Evolutionary conservation across 2,329 filamentous ascomycete genomes (phyloP), one percentile per base, ranked within the genome.

Genomic region (Beauveria caledonica): DNA sequence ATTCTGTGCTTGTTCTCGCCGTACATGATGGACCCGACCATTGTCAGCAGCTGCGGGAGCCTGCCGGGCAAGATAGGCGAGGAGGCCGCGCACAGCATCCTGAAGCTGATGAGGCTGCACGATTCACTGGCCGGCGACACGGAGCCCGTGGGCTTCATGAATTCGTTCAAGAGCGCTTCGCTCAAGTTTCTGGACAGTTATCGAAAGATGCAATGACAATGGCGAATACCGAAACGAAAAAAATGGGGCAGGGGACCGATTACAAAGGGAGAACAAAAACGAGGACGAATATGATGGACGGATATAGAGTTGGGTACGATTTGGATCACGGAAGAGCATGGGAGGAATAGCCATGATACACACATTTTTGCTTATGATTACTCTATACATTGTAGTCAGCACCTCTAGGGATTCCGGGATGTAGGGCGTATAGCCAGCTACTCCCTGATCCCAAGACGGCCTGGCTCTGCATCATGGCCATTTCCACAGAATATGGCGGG

Each of bases 1-100:
- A 60, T 60, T 13, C 27, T 60, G 13, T 39, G 49, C 13, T 15
- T 60, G 23, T 53, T 60, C 4, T 39, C 49, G 5, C 57, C 57
- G 39, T 60, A 36, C 19, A 36, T 53, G n/a, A 53, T 19, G 19
- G 13, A 60, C 19, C 11, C 10, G 27, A 40, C 39, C 6, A n/a
- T 42, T 5, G n/a, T 53, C 10, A 11, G 11, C 7, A 15, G 29
- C 19, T 23, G 33, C 21, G 57, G 49, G 7, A 53, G 40, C 27
- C 21, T 39, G 9, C 39, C 57, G 15, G 57, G 48, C 19, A 52
- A 33, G 19, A 45, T 60, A 15, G 53, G 57, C 49, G 36, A 48
- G 8, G 48, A 60, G 15, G 48, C 57, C 1, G 57, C 57, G 39
- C 33, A 46, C 25, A 53, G 19, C 33, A 51, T 58, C n/a, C n/a